phyloP scores from a whole-genome alignment of 2,329 filamentous ascomycete genomes.

The Pseudopithomyces maydicus region DNA sequence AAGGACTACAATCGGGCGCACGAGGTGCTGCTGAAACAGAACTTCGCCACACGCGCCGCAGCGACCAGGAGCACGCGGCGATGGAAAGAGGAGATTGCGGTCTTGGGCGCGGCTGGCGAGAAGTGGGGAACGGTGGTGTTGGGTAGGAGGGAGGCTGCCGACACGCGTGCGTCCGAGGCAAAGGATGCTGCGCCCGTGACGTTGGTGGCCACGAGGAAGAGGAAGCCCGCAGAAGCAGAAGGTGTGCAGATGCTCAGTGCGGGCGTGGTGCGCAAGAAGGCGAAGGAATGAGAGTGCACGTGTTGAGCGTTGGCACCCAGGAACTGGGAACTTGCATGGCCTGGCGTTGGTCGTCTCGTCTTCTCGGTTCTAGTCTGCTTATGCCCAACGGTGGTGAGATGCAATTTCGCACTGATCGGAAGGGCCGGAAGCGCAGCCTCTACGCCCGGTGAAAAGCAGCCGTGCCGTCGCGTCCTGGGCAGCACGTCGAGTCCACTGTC shows the following conservation, averaged over 20 bases:
- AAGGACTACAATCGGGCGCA: constrained; percentile 69
- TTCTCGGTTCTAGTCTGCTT: not conserved
- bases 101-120: constrained; percentile 35
- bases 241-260: constrained; percentile 34
- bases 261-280: constrained; percentile 43
- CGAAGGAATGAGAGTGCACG: constrained; percentile 27
- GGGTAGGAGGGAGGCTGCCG: constrained; percentile 27
- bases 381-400: not conserved
- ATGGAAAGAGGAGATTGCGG: constrained; percentile 71
- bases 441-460: not conserved
- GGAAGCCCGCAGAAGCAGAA: constrained; percentile 32
- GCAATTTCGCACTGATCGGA: not conserved
- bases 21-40: constrained; percentile 73
- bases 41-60: constrained; percentile 70
- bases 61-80: constrained; percentile 68
- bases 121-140: constrained; percentile 35
- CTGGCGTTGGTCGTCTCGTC: not conserved
- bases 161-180: not conserved
- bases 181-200: constrained; percentile 23
- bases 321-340: not conserved
- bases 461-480: not conserved
- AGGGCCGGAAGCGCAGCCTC: constrained; percentile 2
- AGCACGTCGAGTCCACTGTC: not conserved
- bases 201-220: constrained; percentile 40
- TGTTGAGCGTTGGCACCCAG: not conserved